Evolutionary conservation across 768 basidiomycete genomes (phyloP), one percentile per base, ranked within the genome.

Genomic region (Neoboletus magnificus): DNA sequence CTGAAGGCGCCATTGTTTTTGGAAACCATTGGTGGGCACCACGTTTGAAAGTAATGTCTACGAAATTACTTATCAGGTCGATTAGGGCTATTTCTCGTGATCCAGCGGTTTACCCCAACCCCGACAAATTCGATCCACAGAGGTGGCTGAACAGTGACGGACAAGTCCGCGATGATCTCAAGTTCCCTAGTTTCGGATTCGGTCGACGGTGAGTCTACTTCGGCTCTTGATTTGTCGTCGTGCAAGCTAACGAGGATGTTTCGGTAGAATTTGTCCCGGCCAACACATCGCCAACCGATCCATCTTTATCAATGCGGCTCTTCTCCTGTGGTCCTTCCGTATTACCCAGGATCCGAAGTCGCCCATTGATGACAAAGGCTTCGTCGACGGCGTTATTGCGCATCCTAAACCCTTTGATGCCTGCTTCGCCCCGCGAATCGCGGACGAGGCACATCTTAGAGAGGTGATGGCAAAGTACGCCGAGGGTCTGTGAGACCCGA

Each of bases 291-390:
- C 69, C 20, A 67, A 71, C 69, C 79, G 84, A 5, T 88, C 86
- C 8, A 68, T 89, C 3, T 86, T 85, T 61, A 73, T 89, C 58
- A 88, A 85, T 54, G 79, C 82, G 0, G 84, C 84, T 0, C 74
- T 86, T 15, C 70, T 84, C 2, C 67, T 86, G 33, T 88, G 86
- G 84, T 81, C 85, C 0, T 88, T 89, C 75, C 75, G 68, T 2
- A 73, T 90, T 23, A 73, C 71, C 4, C 63, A 79, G 29, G 82
- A 86, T 59, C 78, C 80, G 0, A 61, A 69, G 0, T 68, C 74
- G 3, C 83, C 84, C 0, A 86, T 89, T 50, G 82, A 90, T 62
- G 76, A 77, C 10, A 69, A 78, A 37, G 84, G 77, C 1, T 86
- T 89, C 62, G 81, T 81, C 6, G 82, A 86, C 59, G 82, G 80